These are phyloP conservation scores for Trametes elegans DNA, from an alignment of 768 basidiomycete genomes.

Conservation along the genomic window DNA sequence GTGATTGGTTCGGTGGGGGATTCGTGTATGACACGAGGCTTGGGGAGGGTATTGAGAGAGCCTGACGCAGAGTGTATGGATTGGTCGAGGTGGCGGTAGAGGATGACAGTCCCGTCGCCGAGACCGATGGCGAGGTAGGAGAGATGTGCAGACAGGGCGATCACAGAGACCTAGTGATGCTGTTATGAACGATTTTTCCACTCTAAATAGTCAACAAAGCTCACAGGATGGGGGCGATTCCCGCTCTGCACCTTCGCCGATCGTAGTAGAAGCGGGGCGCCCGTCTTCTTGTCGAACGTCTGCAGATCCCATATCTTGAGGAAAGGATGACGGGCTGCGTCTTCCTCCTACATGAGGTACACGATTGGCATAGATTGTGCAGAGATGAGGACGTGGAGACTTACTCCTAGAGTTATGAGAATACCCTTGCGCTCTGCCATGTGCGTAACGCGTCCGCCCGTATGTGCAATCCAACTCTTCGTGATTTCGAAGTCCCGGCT, in stretches of 20 bases:
- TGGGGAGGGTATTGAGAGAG: slow-evolving; percentile 76
- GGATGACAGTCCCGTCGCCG: slow-evolving; percentile 90
- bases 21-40: slow-evolving; percentile 82
- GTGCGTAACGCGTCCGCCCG: slow-evolving; percentile 79
- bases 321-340: slow-evolving; percentile 58
- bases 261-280: slow-evolving; percentile 62
- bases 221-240: slow-evolving; percentile 77
- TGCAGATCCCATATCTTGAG: slow-evolving; percentile 90
- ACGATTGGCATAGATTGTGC: not conserved
- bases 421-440: slow-evolving; percentile 80
- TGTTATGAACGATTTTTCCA: not conserved
- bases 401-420: slow-evolving; percentile 85
- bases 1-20: slow-evolving; percentile 87
- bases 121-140: slow-evolving; percentile 90
- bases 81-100: slow-evolving; percentile 90
- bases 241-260: slow-evolving; percentile 74
- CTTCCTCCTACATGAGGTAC: slow-evolving; percentile 64
- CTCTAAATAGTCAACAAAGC: no score
- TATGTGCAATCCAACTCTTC: slow-evolving; percentile 78
- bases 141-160: slow-evolving; percentile 75
- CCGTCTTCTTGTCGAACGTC: slow-evolving; percentile 62
- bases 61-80: slow-evolving; percentile 67
- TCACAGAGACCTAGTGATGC: slow-evolving; percentile 61
- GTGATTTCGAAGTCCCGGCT: slow-evolving; percentile 70
- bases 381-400: slow-evolving; percentile 23